Evolutionary conservation across 2,329 filamentous ascomycete genomes (phyloP).

Genomic region (Apiospora kogelbergensis): DNA sequence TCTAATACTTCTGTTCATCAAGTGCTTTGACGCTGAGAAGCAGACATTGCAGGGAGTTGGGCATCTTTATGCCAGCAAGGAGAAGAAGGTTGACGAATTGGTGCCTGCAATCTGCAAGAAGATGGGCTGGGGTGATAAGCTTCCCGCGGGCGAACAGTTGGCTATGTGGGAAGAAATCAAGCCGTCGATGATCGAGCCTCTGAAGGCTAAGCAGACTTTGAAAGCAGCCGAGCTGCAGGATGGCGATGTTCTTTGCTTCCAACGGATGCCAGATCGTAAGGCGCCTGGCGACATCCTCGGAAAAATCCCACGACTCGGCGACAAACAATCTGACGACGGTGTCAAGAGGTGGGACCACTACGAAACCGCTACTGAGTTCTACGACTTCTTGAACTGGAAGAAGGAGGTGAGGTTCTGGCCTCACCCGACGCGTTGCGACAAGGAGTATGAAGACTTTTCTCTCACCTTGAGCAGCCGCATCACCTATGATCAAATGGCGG

Average conservation of each 20-base stretch:
- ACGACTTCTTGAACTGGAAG: conserved; percentile 89
- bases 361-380: conserved; percentile 80
- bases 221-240: conserved; percentile 94
- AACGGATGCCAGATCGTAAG: conserved; percentile 59
- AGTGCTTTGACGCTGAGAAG: conserved; percentile 79
- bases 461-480: conserved; percentile 84
- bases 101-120: conserved; percentile 73
- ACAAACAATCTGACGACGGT: conserved; percentile 38
- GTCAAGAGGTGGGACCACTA: conserved; percentile 50
- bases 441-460: conserved; percentile 65
- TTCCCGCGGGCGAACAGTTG: conserved; percentile 60
- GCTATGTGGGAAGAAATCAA: conserved; percentile 97
- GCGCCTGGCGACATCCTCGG: conserved; percentile 37
- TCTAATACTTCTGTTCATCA: conserved; percentile 82
- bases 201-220: conserved; percentile 88
- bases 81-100: conserved; percentile 85
- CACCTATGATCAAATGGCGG: conserved; percentile 82
- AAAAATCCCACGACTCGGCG: conserved; percentile 38
- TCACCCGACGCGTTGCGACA: conserved; percentile 56
- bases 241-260: conserved; percentile 95
- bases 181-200: conserved; percentile 90
- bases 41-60: conserved; percentile 77
- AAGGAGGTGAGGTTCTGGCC: conserved; percentile 77
- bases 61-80: conserved; percentile 83
- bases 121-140: conserved; percentile 83